Conservation (phyloP, 768 basidiomycete genomes). For the Jaapia argillacea region DNA sequence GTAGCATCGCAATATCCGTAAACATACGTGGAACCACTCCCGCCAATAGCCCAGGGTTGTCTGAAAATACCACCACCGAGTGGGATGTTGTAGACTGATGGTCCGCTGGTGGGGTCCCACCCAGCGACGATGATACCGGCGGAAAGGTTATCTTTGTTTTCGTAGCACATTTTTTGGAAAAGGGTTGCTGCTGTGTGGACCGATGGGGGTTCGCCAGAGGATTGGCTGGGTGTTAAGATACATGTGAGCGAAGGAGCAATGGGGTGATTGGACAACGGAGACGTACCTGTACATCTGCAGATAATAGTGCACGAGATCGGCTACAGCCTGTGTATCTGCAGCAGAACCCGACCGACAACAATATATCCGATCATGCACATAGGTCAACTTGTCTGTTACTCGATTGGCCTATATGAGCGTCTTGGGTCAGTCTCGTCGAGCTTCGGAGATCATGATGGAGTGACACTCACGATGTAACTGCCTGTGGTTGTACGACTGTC, state of each 20-base stretch:
- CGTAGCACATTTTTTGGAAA: constrained; percentile 86
- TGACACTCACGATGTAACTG: constrained; percentile 74
- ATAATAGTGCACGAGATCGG: constrained; percentile 80
- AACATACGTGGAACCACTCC: constrained; percentile 94
- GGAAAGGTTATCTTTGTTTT: constrained; percentile 80
- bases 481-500: constrained; percentile 97
- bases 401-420: constrained; percentile 67
- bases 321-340: constrained; percentile 95
- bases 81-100: constrained; percentile 94
- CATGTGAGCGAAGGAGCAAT: background rate
- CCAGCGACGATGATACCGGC: constrained; percentile 98
- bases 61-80: constrained; percentile 94
- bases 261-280: constrained; percentile 1
- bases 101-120: constrained; percentile 88
- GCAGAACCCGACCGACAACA: constrained; percentile 98
- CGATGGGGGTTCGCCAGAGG: constrained; percentile 51
- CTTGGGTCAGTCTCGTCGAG: background rate
- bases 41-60: constrained; percentile 98
- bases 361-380: constrained; percentile 96
- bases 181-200: constrained; percentile 74
- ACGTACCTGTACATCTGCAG: constrained; percentile 69
- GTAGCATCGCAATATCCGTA: constrained; percentile 99
- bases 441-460: background rate
- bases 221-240: constrained; percentile 38
- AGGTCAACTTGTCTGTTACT: constrained; percentile 96